Evolutionary conservation across 78 protist genomes (phyloP).

Genomic region (Cavenderia fasciculata): DNA sequence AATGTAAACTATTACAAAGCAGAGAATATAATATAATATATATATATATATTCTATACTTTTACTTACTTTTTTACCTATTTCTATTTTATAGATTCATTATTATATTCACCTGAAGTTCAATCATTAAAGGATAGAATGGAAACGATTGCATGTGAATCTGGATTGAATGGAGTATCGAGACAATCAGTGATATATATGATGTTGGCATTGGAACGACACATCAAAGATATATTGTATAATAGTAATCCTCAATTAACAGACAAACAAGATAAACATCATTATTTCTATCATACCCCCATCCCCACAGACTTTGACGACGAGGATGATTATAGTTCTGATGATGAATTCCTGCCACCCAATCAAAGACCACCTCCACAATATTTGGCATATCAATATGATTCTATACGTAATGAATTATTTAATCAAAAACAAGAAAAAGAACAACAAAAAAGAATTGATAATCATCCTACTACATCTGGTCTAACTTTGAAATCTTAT

Average conservation of each 20-base stretch:
- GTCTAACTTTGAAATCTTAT: too few species aligned
- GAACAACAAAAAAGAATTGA: neutral
- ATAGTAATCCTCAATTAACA: neutral
- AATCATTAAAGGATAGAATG: constrained; percentile 46
- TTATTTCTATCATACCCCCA: too few species aligned
- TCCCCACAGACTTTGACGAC: neutral
- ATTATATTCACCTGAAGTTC: constrained; percentile 27
- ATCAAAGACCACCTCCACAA: constrained; percentile 22
- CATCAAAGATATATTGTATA: constrained; percentile 9
- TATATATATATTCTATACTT: neutral
- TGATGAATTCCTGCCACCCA: neutral
- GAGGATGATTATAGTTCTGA: neutral
- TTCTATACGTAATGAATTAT: too few species aligned
- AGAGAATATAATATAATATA: too few species aligned
- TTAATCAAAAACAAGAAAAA: neutral
- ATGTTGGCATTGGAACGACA: constrained; percentile 61
- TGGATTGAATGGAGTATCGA: constrained; percentile 40
- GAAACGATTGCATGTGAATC: constrained; percentile 45
- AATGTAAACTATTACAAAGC: constrained; percentile 42
- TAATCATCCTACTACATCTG: too few species aligned
- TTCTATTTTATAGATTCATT: constrained; percentile 34
- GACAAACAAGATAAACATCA: neutral
- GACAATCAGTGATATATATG: constrained; percentile 51
- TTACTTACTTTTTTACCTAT: neutral
- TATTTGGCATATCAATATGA: constrained; percentile 15